A percentile compares a stretch with the other conserved stretches of the same genome.
Conservation (phyloP, 2,329 filamentous ascomycete genomes). For the Orbilia ellipsospora region DNA sequence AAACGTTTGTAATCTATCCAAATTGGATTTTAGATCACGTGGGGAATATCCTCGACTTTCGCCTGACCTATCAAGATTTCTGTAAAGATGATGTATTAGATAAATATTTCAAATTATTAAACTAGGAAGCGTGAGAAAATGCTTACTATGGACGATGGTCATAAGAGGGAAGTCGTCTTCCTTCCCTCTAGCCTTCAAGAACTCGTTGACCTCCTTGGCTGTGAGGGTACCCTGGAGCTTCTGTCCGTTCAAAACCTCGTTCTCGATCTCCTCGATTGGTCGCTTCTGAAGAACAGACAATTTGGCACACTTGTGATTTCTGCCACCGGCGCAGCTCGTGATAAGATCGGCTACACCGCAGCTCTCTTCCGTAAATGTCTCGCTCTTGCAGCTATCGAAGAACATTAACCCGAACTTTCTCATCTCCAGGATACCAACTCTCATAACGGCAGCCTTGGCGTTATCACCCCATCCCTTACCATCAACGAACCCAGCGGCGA, state of each 20-base stretch:
- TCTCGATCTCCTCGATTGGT: slow-evolving; percentile 86
- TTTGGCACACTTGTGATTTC: slow-evolving; percentile 94
- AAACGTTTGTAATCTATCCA: no score
- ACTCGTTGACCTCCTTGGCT: slow-evolving; percentile 88
- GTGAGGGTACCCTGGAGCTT: slow-evolving; percentile 95
- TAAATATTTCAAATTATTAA: neutral
- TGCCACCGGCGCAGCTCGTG: slow-evolving; percentile 88
- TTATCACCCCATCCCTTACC: slow-evolving; percentile 98
- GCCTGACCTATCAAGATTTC: slow-evolving; percentile 44
- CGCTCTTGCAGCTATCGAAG: slow-evolving; percentile 83
- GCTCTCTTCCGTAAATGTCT: slow-evolving; percentile 96
- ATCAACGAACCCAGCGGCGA: slow-evolving; percentile 94
- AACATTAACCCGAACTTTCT: slow-evolving; percentile 95
- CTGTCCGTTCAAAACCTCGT: slow-evolving; percentile 91
- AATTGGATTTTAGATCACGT: slow-evolving; percentile 7
- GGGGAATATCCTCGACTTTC: slow-evolving; percentile 50
- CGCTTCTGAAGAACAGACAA: slow-evolving; percentile 83
- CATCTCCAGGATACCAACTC: slow-evolving; percentile 94
- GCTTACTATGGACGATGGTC: slow-evolving; percentile 76
- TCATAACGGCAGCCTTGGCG: slow-evolving; percentile 98
- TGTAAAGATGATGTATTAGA: neutral
- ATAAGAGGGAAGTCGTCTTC: slow-evolving; percentile 91
- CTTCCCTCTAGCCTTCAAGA: slow-evolving; percentile 79
- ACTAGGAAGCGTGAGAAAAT: neutral
- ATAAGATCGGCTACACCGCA: slow-evolving; percentile 96